Percentiles rank a stretch among this genome's conserved stretches.
These are phyloP conservation scores for Litsea cubeba DNA, from an alignment of 164 flowering plant genomes.

Conservation along the genomic window DNA sequence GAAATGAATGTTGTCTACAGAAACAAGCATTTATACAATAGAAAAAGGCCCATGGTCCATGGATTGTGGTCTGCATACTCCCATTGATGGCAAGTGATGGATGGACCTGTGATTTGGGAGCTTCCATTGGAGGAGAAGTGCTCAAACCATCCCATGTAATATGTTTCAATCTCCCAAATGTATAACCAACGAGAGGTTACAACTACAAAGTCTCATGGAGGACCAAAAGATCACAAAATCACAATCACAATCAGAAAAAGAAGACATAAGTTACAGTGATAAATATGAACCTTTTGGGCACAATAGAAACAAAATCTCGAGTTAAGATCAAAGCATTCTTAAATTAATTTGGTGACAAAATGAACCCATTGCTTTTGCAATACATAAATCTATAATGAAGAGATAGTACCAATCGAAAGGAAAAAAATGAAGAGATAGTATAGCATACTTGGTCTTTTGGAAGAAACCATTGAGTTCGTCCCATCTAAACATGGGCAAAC, in stretches of 20 bases:
- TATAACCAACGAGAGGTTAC: background rate
- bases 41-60: background rate
- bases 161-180: no score
- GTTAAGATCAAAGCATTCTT: background rate
- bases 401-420: no score
- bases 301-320: background rate
- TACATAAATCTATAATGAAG: background rate
- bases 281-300: background rate
- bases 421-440: background rate
- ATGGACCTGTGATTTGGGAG: no score
- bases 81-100: background rate
- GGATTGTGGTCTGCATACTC: background rate
- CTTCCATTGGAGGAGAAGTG: background rate
- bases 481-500: conserved; percentile 85
- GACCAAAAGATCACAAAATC: background rate
- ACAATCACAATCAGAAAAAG: no score
- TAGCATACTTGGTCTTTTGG: conserved; percentile 53
- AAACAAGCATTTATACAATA: background rate
- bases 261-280: background rate
- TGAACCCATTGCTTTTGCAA: background rate
- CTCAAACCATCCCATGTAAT: background rate
- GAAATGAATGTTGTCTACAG: background rate
- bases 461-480: conserved; percentile 76
- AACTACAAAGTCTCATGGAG: background rate
- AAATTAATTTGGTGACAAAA: background rate